Evolutionary conservation across 768 basidiomycete species (phyloP), one percentile per base, ranked within the genome.

Genomic region (Cyclocybe cylindracea): DNA sequence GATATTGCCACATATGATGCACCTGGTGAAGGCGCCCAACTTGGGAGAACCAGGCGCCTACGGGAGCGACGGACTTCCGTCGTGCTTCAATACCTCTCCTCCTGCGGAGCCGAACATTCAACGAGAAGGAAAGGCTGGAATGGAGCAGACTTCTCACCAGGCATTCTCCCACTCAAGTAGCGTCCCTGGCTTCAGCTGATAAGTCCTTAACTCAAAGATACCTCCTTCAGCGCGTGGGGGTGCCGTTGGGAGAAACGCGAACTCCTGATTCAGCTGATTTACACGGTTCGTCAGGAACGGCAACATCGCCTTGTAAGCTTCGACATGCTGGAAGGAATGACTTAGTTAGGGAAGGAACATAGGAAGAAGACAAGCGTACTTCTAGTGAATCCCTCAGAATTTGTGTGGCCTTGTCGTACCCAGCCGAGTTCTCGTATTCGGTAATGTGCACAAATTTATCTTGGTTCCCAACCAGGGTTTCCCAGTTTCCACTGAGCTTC

Each of bases 1-100:
- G 86, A 66, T 96, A 96, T 71, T 98, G 95, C 96, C 96, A 98
- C 73, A 98, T 82, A 71, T 98, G 96, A 66, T 98, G 91, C 7
- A 97, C 96, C 58, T 91, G 82, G 64, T 92, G 88, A 48, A 92
- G 75, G 43, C 87, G 80, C 46, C 91, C 91, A 42, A 91, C 77
- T 68, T 93, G 91, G 50, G 89, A 89, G 71, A 91, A 95, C 91
- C 91, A 94, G n/a, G 90, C 89, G 29, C 91, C 93, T 10, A 91
- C 82, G 39, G 91, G 95, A 51, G 83, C 82, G 48, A 96, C 87
- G 63, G 89, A 89, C 67, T 88, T 85, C 55, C 87, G 80, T 45
- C 97, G 85, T 9, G 97, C 97, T 64, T 98, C 96, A 43, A 99
- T 91, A 8, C 97, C 97, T 65, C 79, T 81, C 55, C 94, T 84